phyloP scores from a whole-genome alignment of 2,329 filamentous ascomycete genomes.

The Aphanoascus verrucosus region DNA sequence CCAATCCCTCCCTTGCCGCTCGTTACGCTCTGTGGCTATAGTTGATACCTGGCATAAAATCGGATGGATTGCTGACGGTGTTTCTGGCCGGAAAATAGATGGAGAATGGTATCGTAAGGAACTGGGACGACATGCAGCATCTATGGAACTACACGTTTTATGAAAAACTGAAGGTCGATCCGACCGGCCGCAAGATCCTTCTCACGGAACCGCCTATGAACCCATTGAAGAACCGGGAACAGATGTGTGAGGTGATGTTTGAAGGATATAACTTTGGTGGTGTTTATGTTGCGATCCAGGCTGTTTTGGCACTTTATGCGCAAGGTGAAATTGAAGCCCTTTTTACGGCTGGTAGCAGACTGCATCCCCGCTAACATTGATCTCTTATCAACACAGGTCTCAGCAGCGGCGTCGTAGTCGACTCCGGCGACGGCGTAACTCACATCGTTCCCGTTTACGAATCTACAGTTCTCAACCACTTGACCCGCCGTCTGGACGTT shows the following conservation, averaged over 20 bases:
- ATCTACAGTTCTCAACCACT: conserved; percentile 92
- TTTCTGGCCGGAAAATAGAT: conserved; percentile 46
- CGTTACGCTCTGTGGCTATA: conserved; percentile 17
- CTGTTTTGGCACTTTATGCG: conserved; percentile 88
- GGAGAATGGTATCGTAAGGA: conserved; percentile 99
- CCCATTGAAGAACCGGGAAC: conserved; percentile 87
- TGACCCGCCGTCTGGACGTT: conserved; percentile 86
- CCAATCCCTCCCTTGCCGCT: conserved; percentile 8
- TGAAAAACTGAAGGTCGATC: conserved; percentile 91
- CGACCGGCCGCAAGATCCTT: conserved; percentile 87
- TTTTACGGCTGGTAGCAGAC: neutral
- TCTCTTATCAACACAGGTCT: conserved; percentile 48
- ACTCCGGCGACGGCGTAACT: conserved; percentile 95
- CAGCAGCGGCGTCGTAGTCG: conserved; percentile 91
- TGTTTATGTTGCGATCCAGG: conserved; percentile 96
- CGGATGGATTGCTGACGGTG: neutral
- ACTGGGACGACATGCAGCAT: conserved; percentile 99
- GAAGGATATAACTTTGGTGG: conserved; percentile 93
- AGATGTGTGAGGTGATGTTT: conserved; percentile 99
- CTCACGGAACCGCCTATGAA: conserved; percentile 97
- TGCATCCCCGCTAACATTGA: neutral
- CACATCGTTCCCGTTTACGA: conserved; percentile 99
- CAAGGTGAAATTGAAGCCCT: conserved; percentile 53
- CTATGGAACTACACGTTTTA: conserved; percentile 98
- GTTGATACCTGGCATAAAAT: neutral